Evolutionary conservation across 352 stramenopile genomes (phyloP).

Genomic region (Globisporangium ultimum): DNA sequence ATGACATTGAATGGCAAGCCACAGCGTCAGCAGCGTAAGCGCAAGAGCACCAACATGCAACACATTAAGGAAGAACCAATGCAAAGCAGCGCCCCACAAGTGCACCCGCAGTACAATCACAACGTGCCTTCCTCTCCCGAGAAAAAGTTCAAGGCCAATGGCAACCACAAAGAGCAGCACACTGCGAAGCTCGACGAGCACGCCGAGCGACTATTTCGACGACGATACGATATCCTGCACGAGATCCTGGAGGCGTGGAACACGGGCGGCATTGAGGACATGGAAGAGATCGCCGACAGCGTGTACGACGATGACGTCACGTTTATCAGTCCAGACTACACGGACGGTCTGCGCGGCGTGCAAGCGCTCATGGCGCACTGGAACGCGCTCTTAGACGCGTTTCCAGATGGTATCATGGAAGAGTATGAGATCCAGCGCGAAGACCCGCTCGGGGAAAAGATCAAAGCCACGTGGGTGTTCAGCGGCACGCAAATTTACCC

Average conservation of each 20-base stretch:
- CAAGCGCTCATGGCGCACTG: constrained; percentile 74
- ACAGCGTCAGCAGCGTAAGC: constrained; percentile 43
- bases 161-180: constrained; percentile 12
- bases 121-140: constrained; percentile 5
- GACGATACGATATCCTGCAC: constrained; percentile 71
- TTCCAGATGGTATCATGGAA: constrained; percentile 81
- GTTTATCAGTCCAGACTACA: constrained; percentile 62
- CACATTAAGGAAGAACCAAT: constrained; percentile 12
- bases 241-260: constrained; percentile 79
- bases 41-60: constrained; percentile 47
- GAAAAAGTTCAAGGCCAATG: constrained; percentile 37
- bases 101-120: not conserved
- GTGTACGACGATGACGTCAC: constrained; percentile 75
- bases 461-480: constrained; percentile 74
- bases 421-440: constrained; percentile 75
- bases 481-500: constrained; percentile 77
- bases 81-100: not conserved
- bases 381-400: constrained; percentile 62
- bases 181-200: constrained; percentile 28
- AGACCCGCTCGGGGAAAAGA: constrained; percentile 49
- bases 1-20: not conserved
- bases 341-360: constrained; percentile 56
- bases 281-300: constrained; percentile 75
- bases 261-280: constrained; percentile 75
- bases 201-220: constrained; percentile 51